Conservation (phyloP, 2,329 filamentous ascomycete genomes). For the Massarina eburnea region DNA sequence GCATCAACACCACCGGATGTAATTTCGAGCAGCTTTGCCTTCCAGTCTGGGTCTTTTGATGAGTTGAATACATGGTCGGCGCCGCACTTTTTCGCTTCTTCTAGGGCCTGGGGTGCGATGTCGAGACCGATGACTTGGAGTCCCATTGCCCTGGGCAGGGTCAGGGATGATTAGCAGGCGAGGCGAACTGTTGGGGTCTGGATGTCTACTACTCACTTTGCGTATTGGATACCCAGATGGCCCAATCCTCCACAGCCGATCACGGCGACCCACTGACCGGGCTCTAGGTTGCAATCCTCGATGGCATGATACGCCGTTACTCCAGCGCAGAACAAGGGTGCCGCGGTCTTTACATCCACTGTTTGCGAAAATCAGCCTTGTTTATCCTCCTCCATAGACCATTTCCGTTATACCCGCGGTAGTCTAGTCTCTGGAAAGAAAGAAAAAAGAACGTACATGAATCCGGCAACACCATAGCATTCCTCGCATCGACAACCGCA, state of each 20-base stretch:
- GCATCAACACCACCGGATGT: slow-evolving; percentile 33
- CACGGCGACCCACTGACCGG: slow-evolving; percentile 45
- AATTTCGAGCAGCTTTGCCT: slow-evolving; percentile 31
- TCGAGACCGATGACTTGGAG: slow-evolving; percentile 35
- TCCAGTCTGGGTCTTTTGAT: slow-evolving; percentile 28
- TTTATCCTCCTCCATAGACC: not conserved
- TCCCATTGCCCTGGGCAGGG: slow-evolving; percentile 26
- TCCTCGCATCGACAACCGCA: slow-evolving; percentile 31
- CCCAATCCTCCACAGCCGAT: slow-evolving; percentile 45
- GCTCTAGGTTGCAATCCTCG: slow-evolving; percentile 34
- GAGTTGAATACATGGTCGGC: slow-evolving; percentile 37
- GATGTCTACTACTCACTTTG: slow-evolving; percentile 27
- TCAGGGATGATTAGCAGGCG: slow-evolving; percentile 2
- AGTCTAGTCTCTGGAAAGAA: not conserved
- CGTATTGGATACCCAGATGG: slow-evolving; percentile 36
- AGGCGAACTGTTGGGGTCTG: too few species aligned
- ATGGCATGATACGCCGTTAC: slow-evolving; percentile 46
- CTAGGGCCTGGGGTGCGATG: slow-evolving; percentile 30
- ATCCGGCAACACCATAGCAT: slow-evolving; percentile 30
- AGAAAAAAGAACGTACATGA: slow-evolving; percentile 17
- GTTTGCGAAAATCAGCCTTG: slow-evolving; percentile 5
- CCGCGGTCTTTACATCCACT: slow-evolving; percentile 30
- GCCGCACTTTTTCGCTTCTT: slow-evolving; percentile 33
- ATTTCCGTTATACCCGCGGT: too few species aligned
- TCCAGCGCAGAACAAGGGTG: slow-evolving; percentile 47